A percentile compares a stretch with the other conserved stretches of the same genome.
These are phyloP conservation scores for Pseudogymnoascus sp. DNA, from an alignment of 2,329 filamentous ascomycete genomes.

Conservation along the genomic window DNA sequence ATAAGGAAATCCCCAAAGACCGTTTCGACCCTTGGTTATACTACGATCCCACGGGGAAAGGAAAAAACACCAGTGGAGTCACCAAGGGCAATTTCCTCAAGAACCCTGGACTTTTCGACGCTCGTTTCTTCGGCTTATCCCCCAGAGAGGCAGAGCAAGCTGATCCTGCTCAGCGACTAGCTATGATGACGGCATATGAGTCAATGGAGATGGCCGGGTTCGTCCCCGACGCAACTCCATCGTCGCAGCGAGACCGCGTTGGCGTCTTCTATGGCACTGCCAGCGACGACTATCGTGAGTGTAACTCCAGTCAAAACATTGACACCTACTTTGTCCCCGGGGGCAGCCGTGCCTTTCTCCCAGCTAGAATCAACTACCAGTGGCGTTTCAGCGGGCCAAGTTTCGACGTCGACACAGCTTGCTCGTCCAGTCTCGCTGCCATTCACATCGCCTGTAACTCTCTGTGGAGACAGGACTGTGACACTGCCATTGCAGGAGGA, in stretches of 20 bases:
- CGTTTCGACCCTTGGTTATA: constrained; percentile 64
- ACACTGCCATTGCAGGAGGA: constrained; percentile 73
- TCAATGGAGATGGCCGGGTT: constrained; percentile 71
- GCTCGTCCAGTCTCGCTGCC: constrained; percentile 64
- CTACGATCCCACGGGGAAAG: constrained; percentile 59
- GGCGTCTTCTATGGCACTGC: constrained; percentile 12
- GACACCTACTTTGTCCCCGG: constrained; percentile 39
- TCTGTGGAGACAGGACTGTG: constrained; percentile 66
- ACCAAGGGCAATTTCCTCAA: constrained; percentile 64
- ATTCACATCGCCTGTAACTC: constrained; percentile 66
- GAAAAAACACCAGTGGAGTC: constrained; percentile 64
- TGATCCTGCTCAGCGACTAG: constrained; percentile 69
- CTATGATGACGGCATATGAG: constrained; percentile 66
- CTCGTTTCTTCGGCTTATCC: constrained; percentile 76
- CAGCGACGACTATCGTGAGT: constrained; percentile 10
- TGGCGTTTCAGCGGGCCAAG: constrained; percentile 70
- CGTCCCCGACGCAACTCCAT: constrained; percentile 32
- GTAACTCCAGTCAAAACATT: constrained; percentile 5
- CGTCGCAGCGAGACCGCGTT: constrained; percentile 31
- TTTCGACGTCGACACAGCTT: constrained; percentile 68
- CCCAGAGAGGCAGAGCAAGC: constrained; percentile 69
- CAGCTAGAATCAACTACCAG: constrained; percentile 63
- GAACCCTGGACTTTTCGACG: constrained; percentile 66
- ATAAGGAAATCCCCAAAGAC: constrained; percentile 49
- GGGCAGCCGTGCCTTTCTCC: constrained; percentile 35